Percentiles rank a stretch among this genome's conserved stretches.
Evolutionary conservation across 2,329 filamentous ascomycete species (phyloP).

Genomic region (Exophiala bonariae): DNA sequence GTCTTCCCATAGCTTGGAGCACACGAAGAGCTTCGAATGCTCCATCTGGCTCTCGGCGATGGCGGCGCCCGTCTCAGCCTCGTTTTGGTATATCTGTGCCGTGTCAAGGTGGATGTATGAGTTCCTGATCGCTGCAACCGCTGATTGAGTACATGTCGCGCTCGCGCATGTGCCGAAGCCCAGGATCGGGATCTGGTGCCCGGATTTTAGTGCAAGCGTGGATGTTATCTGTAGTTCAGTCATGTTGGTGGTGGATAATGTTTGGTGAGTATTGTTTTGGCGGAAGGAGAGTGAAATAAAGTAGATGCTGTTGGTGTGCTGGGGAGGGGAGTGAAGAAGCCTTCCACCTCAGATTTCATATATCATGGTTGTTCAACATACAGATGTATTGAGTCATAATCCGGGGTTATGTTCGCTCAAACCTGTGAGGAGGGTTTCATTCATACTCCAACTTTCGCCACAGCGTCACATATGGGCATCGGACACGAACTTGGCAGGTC

Average conservation of each 20-base stretch:
- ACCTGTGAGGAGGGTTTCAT: too few relatives aligned
- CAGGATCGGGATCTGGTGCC: slow-evolving; percentile 60
- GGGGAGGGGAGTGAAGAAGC: too few relatives aligned
- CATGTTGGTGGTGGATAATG: not conserved
- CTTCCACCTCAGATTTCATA: too few relatives aligned
- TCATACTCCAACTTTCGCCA: too few relatives aligned
- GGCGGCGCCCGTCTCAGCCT: slow-evolving; percentile 64
- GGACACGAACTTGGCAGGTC: too few relatives aligned
- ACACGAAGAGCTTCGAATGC: slow-evolving; percentile 64
- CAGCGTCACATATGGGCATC: too few relatives aligned
- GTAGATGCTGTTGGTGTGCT: too few relatives aligned
- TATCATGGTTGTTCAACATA: too few relatives aligned
- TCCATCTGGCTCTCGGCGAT: slow-evolving; percentile 56
- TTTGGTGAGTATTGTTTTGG: too few relatives aligned
- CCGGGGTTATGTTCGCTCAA: too few relatives aligned
- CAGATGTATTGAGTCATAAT: too few relatives aligned
- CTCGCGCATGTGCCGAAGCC: slow-evolving; percentile 71
- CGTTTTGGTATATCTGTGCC: slow-evolving; percentile 70
- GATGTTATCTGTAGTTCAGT: slow-evolving; percentile 51
- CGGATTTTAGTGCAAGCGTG: slow-evolving; percentile 50
- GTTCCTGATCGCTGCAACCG: slow-evolving; percentile 53
- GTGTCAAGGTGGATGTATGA: slow-evolving; percentile 58
- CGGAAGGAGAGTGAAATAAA: too few relatives aligned
- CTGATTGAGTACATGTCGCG: slow-evolving; percentile 57
- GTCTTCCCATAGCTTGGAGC: slow-evolving; percentile 82